phyloP scores from a whole-genome alignment of 192 early-diverging fungal genomes.

The Coemansia sp. region DNA sequence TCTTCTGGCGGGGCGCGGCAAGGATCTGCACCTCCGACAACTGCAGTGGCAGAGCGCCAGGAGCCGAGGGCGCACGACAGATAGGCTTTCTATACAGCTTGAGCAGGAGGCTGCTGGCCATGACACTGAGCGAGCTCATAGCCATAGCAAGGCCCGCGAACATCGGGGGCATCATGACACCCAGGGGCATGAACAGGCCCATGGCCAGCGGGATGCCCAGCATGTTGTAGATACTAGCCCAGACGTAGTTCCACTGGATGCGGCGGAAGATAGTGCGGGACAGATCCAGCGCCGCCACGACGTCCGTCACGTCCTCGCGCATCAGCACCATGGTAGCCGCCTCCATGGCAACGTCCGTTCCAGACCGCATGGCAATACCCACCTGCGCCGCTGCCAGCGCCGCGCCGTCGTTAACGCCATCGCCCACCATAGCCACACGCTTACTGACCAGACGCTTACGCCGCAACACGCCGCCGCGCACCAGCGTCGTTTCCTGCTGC shows the following conservation, averaged over 20 bases:
- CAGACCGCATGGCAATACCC: slow-evolving; percentile 86
- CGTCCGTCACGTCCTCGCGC: slow-evolving; percentile 83
- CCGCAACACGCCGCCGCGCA: slow-evolving; percentile 6
- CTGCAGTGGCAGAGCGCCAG: slow-evolving; percentile 25
- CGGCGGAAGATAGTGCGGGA: slow-evolving; percentile 81
- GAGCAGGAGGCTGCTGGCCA: slow-evolving; percentile 83
- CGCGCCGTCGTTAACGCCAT: slow-evolving; percentile 96
- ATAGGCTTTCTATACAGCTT: slow-evolving; percentile 64
- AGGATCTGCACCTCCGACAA: slow-evolving; percentile 31
- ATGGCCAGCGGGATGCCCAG: slow-evolving; percentile 92
- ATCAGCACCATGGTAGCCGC: slow-evolving; percentile 93
- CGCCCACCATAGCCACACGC: slow-evolving; percentile 89
- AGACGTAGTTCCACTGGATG: slow-evolving; percentile 85
- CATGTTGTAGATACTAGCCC: slow-evolving; percentile 90
- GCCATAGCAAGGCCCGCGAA: slow-evolving; percentile 95
- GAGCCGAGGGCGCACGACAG: slow-evolving; percentile 50
- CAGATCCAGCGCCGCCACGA: slow-evolving; percentile 86
- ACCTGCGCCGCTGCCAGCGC: slow-evolving; percentile 83
- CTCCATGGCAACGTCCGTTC: slow-evolving; percentile 95
- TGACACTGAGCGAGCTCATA: slow-evolving; percentile 88
- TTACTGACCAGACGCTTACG: not conserved
- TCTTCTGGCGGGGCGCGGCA: slow-evolving; percentile 20
- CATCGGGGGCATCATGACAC: slow-evolving; percentile 85
- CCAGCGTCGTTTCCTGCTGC: slow-evolving; percentile 58
- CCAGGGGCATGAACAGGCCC: slow-evolving; percentile 88